phyloP scores from a whole-genome alignment of 116 monocot species.

The Phalaenopsis hybrid region DNA sequence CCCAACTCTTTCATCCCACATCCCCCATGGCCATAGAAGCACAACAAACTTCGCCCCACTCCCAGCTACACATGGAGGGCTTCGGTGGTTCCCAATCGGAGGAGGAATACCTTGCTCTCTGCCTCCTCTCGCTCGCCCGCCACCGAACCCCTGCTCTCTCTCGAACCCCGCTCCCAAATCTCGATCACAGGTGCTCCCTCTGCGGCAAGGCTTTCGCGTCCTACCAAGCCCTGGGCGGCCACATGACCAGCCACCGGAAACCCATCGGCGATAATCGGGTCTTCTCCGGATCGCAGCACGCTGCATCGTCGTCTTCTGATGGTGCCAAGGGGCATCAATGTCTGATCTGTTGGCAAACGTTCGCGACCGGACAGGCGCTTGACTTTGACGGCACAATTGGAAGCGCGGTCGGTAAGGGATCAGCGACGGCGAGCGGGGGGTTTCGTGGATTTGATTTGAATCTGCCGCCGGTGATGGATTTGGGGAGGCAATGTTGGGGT shows the following conservation, averaged over 20 bases:
- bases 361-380: constrained; percentile 72
- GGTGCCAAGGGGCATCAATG: constrained; percentile 39
- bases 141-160: background rate
- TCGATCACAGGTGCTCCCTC: constrained; percentile 20
- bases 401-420: constrained; percentile 5
- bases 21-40: too few relatives aligned
- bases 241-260: constrained; percentile 31
- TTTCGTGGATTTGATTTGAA: constrained; percentile 47
- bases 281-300: background rate
- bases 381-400: constrained; percentile 56
- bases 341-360: constrained; percentile 42
- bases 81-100: background rate
- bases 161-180: background rate
- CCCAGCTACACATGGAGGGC: too few relatives aligned
- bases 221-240: constrained; percentile 41
- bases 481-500: constrained; percentile 19
- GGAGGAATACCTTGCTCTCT: constrained; percentile 7
- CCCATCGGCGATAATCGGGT: background rate
- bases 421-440: background rate
- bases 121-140: background rate
- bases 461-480: constrained; percentile 39
- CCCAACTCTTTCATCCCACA: too few relatives aligned
- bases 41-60: background rate
- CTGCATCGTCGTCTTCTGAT: background rate
- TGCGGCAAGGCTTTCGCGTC: constrained; percentile 30